A percentile compares a stretch with the other conserved stretches of the same genome.
Evolutionary conservation across 306 rosid species (phyloP).

Genomic region (Crataegus laevigata): DNA sequence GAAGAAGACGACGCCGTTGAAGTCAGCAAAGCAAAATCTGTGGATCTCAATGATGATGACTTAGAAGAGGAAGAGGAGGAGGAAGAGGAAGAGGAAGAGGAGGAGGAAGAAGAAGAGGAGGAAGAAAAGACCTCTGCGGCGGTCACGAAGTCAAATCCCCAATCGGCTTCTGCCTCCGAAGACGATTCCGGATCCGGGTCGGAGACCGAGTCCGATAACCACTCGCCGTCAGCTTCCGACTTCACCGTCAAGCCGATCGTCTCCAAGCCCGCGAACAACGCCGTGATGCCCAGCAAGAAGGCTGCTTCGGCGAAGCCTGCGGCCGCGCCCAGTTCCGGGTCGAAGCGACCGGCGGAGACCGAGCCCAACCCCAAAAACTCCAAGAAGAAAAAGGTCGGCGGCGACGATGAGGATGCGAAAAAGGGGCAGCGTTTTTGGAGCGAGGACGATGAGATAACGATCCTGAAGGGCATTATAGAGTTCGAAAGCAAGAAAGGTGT

Average conservation of each 20-base stretch:
- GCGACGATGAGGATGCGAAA: slow-evolving; percentile 31
- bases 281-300: slow-evolving; percentile 13
- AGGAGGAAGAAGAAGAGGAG: background rate
- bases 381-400: slow-evolving; percentile 28
- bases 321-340: background rate
- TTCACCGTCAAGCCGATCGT: slow-evolving; percentile 45
- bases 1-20: slow-evolving; percentile 10
- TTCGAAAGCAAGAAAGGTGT: slow-evolving; percentile 22
- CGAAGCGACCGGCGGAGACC: slow-evolving; percentile 15
- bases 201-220: slow-evolving; percentile 32
- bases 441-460: slow-evolving; percentile 36
- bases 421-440: slow-evolving; percentile 35
- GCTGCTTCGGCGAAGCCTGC: background rate
- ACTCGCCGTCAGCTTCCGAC: slow-evolving; percentile 35
- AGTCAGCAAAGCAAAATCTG: slow-evolving; percentile 11
- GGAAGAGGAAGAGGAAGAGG: background rate
- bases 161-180: background rate
- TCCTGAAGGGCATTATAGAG: slow-evolving; percentile 45
- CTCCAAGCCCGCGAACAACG: slow-evolving; percentile 20
- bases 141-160: background rate
- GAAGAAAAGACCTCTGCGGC: background rate
- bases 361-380: slow-evolving; percentile 10
- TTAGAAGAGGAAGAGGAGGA: background rate
- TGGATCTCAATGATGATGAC: background rate
- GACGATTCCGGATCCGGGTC: slow-evolving; percentile 25